phyloP scores from a whole-genome alignment of 73 alveolate species.

The Tetrahymena thermophila region DNA sequence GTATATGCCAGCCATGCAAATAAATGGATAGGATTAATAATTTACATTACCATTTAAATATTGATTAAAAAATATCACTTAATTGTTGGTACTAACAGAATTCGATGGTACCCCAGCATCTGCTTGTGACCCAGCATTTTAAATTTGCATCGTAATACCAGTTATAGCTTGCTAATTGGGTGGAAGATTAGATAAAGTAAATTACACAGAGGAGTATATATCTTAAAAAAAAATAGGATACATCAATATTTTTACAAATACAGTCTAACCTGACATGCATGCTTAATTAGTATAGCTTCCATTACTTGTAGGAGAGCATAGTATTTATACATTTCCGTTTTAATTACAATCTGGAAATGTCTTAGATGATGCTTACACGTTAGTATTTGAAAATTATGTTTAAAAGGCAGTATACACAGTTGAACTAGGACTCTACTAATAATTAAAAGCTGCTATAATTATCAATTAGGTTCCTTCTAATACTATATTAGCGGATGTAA shows the following conservation, averaged over 20 bases:
- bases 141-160: background rate
- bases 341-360: background rate
- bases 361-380: background rate
- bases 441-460: background rate
- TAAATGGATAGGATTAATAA: background rate
- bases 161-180: background rate
- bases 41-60: background rate
- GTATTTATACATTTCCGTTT: background rate
- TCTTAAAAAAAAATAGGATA: background rate
- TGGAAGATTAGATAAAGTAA: background rate
- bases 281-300: background rate
- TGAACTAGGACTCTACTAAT: background rate
- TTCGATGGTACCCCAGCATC: background rate
- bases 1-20: background rate
- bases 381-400: background rate
- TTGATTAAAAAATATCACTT: background rate
- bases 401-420: background rate
- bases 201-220: background rate
- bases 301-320: background rate
- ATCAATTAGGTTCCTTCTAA: background rate
- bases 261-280: background rate
- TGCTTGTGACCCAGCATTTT: background rate
- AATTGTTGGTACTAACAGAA: background rate
- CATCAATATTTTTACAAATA: background rate
- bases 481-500: background rate